phyloP scores from a whole-genome alignment of 2,329 filamentous ascomycete species.

The Magnaporthiopsis poae region DNA sequence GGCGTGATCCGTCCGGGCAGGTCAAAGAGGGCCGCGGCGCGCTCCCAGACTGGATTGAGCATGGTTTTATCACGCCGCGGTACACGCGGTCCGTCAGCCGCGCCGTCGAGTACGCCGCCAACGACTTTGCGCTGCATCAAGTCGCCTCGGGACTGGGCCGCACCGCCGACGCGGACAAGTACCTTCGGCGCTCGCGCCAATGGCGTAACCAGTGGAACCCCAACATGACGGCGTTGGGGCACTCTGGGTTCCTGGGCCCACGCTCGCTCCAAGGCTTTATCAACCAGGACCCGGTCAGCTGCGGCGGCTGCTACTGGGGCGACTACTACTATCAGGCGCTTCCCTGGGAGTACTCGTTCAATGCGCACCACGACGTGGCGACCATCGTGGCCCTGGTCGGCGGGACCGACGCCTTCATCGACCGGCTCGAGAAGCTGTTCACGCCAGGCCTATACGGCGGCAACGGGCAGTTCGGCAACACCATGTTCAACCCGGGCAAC shows the following conservation, averaged over 20 bases:
- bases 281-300: conserved; percentile 42
- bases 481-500: conserved; percentile 39
- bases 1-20: conserved; percentile 45
- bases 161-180: conserved; percentile 47
- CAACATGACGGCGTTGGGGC: conserved; percentile 45
- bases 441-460: conserved; percentile 35
- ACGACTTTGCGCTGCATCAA: conserved; percentile 58
- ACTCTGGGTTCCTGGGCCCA: conserved; percentile 58
- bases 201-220: conserved; percentile 67
- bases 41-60: conserved; percentile 56
- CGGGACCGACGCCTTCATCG: conserved; percentile 42
- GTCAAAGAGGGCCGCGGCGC: conserved; percentile 61
- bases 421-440: conserved; percentile 53
- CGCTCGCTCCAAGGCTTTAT: conserved; percentile 30
- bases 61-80: conserved; percentile 59
- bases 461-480: conserved; percentile 34
- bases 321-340: conserved; percentile 48
- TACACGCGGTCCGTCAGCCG: conserved; percentile 52
- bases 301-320: conserved; percentile 57
- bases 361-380: conserved; percentile 54
- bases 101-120: conserved; percentile 53
- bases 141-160: conserved; percentile 48
- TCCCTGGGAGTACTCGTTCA: conserved; percentile 59
- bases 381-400: conserved; percentile 44
- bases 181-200: conserved; percentile 53